A percentile compares a stretch with the other conserved stretches of the same genome.
phyloP scores from a whole-genome alignment of 345 rosid genomes.

The Dovyalis caffra region DNA sequence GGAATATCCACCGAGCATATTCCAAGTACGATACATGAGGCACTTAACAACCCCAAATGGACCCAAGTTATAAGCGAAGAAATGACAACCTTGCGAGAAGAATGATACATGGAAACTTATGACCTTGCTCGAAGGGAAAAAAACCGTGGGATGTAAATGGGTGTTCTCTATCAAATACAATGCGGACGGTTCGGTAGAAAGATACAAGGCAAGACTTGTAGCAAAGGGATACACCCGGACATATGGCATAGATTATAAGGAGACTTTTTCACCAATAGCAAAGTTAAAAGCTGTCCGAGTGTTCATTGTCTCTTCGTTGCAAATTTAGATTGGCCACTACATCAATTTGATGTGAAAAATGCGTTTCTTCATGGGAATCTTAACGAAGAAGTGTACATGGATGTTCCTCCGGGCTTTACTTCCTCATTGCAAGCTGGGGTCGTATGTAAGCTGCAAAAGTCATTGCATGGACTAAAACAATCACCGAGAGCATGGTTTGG shows the following conservation, averaged over 20 bases:
- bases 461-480: constrained; percentile 3
- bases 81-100: background rate
- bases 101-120: constrained; percentile 1
- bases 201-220: background rate
- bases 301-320: too few species aligned
- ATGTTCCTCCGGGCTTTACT: constrained; percentile 1
- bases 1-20: too few species aligned
- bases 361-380: background rate
- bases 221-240: background rate
- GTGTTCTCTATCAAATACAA: background rate
- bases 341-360: background rate
- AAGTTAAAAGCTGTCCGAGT: too few species aligned
- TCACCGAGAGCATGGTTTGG: background rate
- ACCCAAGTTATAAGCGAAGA: background rate
- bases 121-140: background rate
- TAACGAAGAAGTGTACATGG: background rate
- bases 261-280: background rate
- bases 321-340: constrained; percentile 3
- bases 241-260: background rate
- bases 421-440: too few species aligned
- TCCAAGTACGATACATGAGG: background rate
- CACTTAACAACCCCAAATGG: too few species aligned
- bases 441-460: constrained; percentile 1
- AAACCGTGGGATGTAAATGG: background rate
- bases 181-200: background rate